phyloP scores from a whole-genome alignment of 805 yeast genomes.

The Metschnikowia dekortorum region DNA sequence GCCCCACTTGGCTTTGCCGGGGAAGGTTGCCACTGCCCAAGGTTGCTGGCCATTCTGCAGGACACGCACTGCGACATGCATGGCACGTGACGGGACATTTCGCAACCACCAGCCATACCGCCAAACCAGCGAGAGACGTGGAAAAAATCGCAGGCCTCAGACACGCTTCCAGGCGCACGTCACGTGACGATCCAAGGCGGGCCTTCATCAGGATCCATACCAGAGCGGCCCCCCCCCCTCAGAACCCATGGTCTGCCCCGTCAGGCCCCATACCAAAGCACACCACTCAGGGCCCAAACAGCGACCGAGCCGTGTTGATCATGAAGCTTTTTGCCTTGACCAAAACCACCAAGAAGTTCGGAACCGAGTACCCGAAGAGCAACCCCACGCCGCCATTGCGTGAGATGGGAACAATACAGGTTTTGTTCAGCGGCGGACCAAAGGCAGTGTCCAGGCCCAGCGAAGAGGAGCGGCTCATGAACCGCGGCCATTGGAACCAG shows the following conservation, averaged over 20 bases:
- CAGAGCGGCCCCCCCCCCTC: neutral
- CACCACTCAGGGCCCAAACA: conserved; percentile 4
- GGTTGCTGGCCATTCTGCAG: neutral
- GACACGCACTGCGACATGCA: neutral
- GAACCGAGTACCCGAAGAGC: conserved; percentile 24
- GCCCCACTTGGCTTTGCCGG: too few species aligned
- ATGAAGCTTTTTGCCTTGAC: conserved; percentile 27
- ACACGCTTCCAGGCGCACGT: too few species aligned
- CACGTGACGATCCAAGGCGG: too few species aligned
- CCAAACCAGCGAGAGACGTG: too few species aligned
- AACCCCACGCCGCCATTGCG: conserved; percentile 34
- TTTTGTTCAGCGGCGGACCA: conserved; percentile 9
- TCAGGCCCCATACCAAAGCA: too few species aligned
- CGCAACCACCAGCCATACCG: too few species aligned
- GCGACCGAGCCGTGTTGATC: conserved; percentile 21
- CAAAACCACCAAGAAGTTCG: conserved; percentile 25
- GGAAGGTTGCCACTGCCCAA: neutral
- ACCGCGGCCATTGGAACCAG: neutral
- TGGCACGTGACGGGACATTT: too few species aligned
- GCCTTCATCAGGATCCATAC: neutral
- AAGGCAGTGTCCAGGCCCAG: neutral
- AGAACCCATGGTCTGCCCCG: neutral
- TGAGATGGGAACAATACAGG: conserved; percentile 30
- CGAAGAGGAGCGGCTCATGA: neutral
- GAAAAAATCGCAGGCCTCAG: too few species aligned